Base-by-base conservation (phyloP, 768 basidiomycete genomes). In the Exsudoporus frostii region DNA sequence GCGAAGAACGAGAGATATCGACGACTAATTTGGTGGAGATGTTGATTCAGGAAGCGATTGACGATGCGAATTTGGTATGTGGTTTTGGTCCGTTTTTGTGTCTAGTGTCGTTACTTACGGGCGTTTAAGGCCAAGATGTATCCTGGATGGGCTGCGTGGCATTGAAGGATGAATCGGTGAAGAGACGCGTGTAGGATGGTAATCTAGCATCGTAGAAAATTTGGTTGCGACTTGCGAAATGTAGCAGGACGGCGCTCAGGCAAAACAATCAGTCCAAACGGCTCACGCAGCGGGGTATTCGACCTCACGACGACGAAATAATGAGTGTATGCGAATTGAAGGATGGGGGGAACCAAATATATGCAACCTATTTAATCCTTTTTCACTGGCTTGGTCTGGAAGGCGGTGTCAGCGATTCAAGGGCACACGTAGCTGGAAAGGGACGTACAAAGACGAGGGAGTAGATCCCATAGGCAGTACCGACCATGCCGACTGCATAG, bases 11-110 rank as follows among this genome's bases (percentile, higher is more conserved):
- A 53, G 75, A 78, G 49, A 81, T 80, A 57, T 84, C 89, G 29
- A 90, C 90, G 19, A 87, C 83, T 54, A 94, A 91, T 71, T 77
- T 98, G 45, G 97, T 98, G 52, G 92, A 98, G 65, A 79, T 86
- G 63, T 74, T 98, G 50, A 95, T 98, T 52, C 86, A 91, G 62
- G 91, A 97, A 66, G 92, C 97, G 15, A 90, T 82, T 4, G 84
- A 86, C 68, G 62, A 72, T 2, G 69, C 66, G 20, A 94, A 97
- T 64, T 69, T 99, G 71, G 87, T 82, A 48, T 62, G 82, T 53
- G 13, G 22, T 14, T 17, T 20, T n/a, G 3, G 19, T 33, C 19
- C 30, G 24, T 33, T 45, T 48, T 9, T 39, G 29, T 32, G 22
- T 15, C 5, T 4, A 1, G 5, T 38, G 32, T 24, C 27, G 38